Percentiles rank a stretch among this genome's conserved stretches.
These are phyloP conservation scores for Colletotrichum lentis DNA, from an alignment of 2,329 filamentous ascomycete genomes.

Conservation along the genomic window DNA sequence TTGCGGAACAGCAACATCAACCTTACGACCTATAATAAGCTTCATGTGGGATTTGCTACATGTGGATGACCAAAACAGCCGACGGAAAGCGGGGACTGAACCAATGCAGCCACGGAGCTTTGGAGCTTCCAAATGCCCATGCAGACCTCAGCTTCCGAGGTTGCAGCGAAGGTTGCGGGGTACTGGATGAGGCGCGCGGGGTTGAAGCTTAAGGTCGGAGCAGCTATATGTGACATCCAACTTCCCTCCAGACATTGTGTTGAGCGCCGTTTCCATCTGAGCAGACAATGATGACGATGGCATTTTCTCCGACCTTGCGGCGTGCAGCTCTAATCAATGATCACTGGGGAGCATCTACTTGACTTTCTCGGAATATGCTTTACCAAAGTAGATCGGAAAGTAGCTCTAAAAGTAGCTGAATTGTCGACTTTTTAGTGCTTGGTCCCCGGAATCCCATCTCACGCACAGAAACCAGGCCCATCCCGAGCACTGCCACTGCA, in stretches of 20 bases:
- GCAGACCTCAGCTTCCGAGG: conserved; percentile 7
- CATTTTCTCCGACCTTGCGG: background rate
- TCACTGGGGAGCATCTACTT: background rate
- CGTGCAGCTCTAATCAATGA: background rate
- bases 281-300: conserved; percentile 18
- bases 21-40: background rate
- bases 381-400: background rate
- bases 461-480: conserved; percentile 12
- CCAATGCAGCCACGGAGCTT: background rate
- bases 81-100: conserved; percentile 11
- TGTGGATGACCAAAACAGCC: conserved; percentile 18
- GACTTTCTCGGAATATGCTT: background rate
- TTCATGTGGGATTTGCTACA: conserved; percentile 8
- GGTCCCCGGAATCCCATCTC: background rate
- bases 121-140: background rate
- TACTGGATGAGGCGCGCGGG: conserved; percentile 28
- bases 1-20: conserved; percentile 5
- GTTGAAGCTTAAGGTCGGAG: conserved; percentile 30
- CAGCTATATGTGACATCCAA: background rate
- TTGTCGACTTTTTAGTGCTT: background rate
- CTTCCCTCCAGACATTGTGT: background rate
- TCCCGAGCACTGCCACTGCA: background rate
- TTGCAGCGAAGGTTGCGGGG: conserved; percentile 34
- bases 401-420: background rate
- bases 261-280: conserved; percentile 2